These are phyloP conservation scores for Venturia pyrina DNA, from an alignment of 2,329 filamentous ascomycete genomes.

Conservation along the genomic window DNA sequence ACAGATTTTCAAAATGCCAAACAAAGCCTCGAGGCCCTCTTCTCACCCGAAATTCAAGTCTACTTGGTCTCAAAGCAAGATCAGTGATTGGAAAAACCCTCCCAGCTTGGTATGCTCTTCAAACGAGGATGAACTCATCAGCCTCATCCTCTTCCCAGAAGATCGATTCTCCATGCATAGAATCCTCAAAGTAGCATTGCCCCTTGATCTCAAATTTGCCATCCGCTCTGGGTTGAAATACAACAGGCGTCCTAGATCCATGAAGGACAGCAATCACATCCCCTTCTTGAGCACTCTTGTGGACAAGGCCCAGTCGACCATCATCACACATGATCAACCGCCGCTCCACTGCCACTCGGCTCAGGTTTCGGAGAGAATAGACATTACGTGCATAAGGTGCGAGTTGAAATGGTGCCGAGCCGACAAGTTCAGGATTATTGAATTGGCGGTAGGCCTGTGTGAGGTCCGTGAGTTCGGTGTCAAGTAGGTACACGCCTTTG, in stretches of 20 bases:
- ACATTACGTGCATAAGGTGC: conserved; percentile 10
- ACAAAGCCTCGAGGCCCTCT: not conserved
- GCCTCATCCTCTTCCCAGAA: conserved; percentile 8
- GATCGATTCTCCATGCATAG: conserved; percentile 7
- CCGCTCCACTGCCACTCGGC: conserved; percentile 3
- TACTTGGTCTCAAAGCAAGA: not conserved
- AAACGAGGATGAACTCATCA: conserved; percentile 9
- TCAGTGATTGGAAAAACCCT: not conserved
- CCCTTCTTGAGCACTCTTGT: not conserved
- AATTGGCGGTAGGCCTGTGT: conserved; percentile 4
- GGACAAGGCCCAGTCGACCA: conserved; percentile 7
- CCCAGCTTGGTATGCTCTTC: not conserved
- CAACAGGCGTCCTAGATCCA: conserved; percentile 7
- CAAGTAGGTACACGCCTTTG: conserved; percentile 4
- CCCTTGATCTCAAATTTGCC: conserved; percentile 10
- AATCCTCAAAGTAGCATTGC: conserved; percentile 12
- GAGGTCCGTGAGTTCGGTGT: conserved; percentile 3
- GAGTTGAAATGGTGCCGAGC: not conserved
- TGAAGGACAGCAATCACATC: conserved; percentile 7
- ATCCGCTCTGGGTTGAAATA: conserved; percentile 1
- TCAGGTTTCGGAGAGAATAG: conserved; percentile 6
- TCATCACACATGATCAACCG: conserved; percentile 6
- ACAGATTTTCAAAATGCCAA: not conserved
- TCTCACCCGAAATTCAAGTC: not conserved
- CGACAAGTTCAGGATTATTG: not conserved